Evolutionary conservation across 192 early-diverging fungal species (phyloP).

Genomic region (Linnemannia schmuckeri): DNA sequence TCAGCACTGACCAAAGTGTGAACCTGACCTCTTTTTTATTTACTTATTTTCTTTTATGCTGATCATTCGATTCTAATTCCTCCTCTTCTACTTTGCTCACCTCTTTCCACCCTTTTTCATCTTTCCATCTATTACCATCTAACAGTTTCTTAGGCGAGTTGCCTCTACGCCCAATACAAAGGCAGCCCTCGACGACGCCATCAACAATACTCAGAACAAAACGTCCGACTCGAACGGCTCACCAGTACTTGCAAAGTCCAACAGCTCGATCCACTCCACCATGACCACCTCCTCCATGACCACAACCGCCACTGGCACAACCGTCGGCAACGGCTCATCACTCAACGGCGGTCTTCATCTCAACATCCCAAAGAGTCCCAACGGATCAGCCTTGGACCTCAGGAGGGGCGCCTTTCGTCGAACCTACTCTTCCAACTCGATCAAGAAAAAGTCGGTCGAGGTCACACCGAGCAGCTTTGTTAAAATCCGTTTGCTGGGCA

Average conservation of each 20-base stretch:
- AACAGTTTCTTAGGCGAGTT: slow-evolving; percentile 59
- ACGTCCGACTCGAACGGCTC: slow-evolving; percentile 5
- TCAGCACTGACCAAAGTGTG: background rate
- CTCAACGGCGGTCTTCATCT: slow-evolving; percentile 33
- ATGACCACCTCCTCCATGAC: slow-evolving; percentile 51
- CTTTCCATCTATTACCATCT: background rate
- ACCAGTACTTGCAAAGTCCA: slow-evolving; percentile 29
- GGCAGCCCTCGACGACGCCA: slow-evolving; percentile 44
- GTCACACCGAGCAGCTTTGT: slow-evolving; percentile 91
- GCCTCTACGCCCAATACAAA: slow-evolving; percentile 66
- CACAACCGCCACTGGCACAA: slow-evolving; percentile 27
- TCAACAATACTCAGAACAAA: slow-evolving; percentile 13
- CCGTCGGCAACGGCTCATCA: slow-evolving; percentile 22
- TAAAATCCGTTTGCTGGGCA: slow-evolving; percentile 93
- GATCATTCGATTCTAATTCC: background rate
- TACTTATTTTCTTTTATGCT: background rate
- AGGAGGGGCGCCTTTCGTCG: slow-evolving; percentile 72
- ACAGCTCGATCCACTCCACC: slow-evolving; percentile 31
- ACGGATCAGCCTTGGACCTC: slow-evolving; percentile 50
- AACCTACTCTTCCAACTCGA: slow-evolving; percentile 86
- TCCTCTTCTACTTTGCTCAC: background rate
- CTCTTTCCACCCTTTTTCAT: background rate
- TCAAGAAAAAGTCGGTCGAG: slow-evolving; percentile 84
- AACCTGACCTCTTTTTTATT: background rate
- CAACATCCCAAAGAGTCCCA: slow-evolving; percentile 39